phyloP scores from a whole-genome alignment of 805 yeast genomes.

The Alloascoidea africana region DNA sequence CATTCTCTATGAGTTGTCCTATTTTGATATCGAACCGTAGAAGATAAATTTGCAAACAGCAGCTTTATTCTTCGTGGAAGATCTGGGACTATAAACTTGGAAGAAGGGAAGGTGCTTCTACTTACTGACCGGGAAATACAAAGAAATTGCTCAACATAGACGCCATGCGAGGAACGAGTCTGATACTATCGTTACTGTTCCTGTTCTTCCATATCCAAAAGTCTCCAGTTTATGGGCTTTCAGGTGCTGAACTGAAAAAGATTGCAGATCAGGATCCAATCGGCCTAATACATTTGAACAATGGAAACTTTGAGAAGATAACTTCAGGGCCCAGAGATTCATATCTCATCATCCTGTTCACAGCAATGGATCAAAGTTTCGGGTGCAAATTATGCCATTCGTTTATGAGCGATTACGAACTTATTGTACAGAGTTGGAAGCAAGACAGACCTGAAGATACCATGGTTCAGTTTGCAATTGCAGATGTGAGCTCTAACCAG shows the following conservation, averaged over 20 bases:
- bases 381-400: constrained; percentile 66
- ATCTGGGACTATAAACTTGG: no score
- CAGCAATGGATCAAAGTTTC: constrained; percentile 59
- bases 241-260: not conserved
- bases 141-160: no score
- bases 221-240: not conserved
- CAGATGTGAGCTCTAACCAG: constrained; percentile 53
- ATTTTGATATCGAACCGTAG: no score
- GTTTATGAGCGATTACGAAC: constrained; percentile 47
- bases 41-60: no score
- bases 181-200: no score
- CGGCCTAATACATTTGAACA: constrained; percentile 35
- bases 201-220: no score
- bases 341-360: constrained; percentile 47
- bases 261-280: constrained; percentile 5
- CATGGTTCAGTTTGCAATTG: constrained; percentile 51
- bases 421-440: constrained; percentile 49
- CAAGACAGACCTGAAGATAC: constrained; percentile 37
- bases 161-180: no score
- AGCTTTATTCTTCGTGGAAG: no score
- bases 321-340: constrained; percentile 55
- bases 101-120: no score
- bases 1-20: no score
- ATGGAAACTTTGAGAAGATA: constrained; percentile 38
- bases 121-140: no score